These are phyloP conservation scores for Tolypocladium nubicola DNA, from an alignment of 2,329 filamentous ascomycete genomes.

Conservation along the genomic window DNA sequence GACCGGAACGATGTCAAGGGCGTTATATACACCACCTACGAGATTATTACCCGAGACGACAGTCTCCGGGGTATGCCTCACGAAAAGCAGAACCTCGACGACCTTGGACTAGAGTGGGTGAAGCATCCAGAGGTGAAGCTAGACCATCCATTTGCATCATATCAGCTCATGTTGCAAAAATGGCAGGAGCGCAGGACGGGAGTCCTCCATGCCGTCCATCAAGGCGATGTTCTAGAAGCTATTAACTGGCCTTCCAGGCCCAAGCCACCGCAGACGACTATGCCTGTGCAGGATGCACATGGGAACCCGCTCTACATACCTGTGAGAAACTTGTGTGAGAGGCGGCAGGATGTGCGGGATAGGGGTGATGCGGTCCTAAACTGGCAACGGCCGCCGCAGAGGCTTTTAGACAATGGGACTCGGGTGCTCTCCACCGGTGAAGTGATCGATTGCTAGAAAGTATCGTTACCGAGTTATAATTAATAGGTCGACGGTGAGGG, in stretches of 20 bases:
- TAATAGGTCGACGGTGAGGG: too few species aligned
- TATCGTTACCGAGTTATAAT: neutral
- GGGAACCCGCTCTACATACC: neutral
- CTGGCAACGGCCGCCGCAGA: neutral
- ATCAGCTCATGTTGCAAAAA: neutral
- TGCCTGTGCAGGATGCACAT: neutral
- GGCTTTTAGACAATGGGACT: neutral
- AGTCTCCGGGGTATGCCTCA: neutral
- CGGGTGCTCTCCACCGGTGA: neutral
- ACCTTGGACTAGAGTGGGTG: neutral
- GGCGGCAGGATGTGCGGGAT: neutral
- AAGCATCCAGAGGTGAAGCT: neutral
- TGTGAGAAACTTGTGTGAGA: neutral
- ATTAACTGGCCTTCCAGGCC: neutral
- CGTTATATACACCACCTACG: neutral
- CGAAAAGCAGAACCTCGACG: neutral
- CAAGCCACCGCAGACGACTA: neutral
- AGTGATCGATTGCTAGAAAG: neutral
- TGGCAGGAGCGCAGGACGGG: neutral
- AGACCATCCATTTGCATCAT: neutral
- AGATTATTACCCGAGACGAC: neutral
- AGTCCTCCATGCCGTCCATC: neutral
- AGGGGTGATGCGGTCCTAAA: neutral
- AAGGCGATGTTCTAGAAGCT: neutral
- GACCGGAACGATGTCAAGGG: neutral